phyloP scores from a whole-genome alignment of 768 basidiomycete genomes.

The Asterophora lycoperdoides region DNA sequence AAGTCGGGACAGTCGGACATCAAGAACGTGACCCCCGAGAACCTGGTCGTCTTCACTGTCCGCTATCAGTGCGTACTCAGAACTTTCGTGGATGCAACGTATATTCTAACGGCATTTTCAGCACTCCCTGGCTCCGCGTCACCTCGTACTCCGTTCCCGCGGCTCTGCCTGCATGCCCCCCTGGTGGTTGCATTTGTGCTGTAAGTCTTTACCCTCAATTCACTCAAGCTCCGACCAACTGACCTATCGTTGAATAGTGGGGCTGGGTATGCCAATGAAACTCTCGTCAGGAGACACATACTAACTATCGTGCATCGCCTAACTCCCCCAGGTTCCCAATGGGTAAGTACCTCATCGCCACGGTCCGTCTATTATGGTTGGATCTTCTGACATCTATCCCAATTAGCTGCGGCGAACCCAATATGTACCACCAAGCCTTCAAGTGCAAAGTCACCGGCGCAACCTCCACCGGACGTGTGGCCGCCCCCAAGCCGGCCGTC shows the following conservation, averaged over 20 bases:
- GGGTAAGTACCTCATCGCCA: conserved; percentile 24
- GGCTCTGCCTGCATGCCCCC: conserved; percentile 45
- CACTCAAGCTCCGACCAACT: neutral
- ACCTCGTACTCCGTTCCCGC: conserved; percentile 45
- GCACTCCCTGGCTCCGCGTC: conserved; percentile 51
- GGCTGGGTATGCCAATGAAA: conserved; percentile 40
- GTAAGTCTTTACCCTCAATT: conserved; percentile 27
- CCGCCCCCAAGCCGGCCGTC: conserved; percentile 38
- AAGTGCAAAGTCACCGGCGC: conserved; percentile 47
- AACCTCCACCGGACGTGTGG: conserved; percentile 35
- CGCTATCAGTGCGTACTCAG: conserved; percentile 36
- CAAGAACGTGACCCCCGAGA: conserved; percentile 39
- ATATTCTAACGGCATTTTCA: conserved; percentile 15
- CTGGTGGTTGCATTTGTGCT: conserved; percentile 48
- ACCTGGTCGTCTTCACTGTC: conserved; percentile 51
- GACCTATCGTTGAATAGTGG: conserved; percentile 33
- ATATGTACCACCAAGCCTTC: conserved; percentile 47
- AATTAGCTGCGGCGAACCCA: conserved; percentile 46
- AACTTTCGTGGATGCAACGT: neutral
- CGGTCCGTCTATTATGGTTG: too few species aligned
- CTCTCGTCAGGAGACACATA: neutral
- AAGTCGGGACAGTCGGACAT: conserved; percentile 39
- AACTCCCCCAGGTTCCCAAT: conserved; percentile 30
- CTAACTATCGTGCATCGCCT: neutral
- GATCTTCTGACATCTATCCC: neutral